Base-by-base conservation (phyloP, 768 basidiomycete genomes). In the Agrocybe praecox region DNA sequence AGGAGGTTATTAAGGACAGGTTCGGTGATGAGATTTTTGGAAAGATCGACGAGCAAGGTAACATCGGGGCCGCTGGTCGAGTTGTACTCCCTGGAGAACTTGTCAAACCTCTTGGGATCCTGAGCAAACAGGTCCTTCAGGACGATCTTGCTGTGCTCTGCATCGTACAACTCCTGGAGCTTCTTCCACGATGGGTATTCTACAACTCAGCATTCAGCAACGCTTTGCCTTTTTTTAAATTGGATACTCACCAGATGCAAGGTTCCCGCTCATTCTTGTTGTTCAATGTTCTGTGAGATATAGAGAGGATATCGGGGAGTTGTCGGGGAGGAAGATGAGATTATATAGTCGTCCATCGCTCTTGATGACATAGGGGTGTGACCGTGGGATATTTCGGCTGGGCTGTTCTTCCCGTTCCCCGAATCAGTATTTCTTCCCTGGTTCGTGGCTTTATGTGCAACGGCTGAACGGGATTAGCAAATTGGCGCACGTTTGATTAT, bases 21-120 rank as follows among this genome's bases (percentile, higher is more conserved):
- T 67, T 92, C 78, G 56, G 90, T 94, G 80, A 98, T 85, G 63
- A 98, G 76, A 78, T 98, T 96, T 77, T 99, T 98, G 69, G 94
- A 97, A 78, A 92, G 96, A 75, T 99, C 96, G 69, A 97, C 82
- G 58, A 99, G 84, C 79, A 99, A 83, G 50, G 90, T 89, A 51
- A 88, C 87, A 58, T 81, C 79, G 8, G 87, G 81, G 48, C 88
- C 87, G 43, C 78, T 79, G 7, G 82, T 67, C 22, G 90, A 85
- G 40, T 80, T 79, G 74, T 95, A 96, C 60, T 87, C 81, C 52
- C 79, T 82, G 45, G 89, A 92, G 76, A 94, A 95, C 68, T 88
- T 92, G 47, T 83, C 67, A 80, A 98, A 99, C 56, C 97, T 89
- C 53, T 83, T 57, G 15, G 95, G 87, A 76, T 98, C 95, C 66